A percentile compares a stretch with the other conserved stretches of the same genome.
Conservation (phyloP, 2,329 filamentous ascomycete genomes). For the Blastomyces gilchristii region DNA sequence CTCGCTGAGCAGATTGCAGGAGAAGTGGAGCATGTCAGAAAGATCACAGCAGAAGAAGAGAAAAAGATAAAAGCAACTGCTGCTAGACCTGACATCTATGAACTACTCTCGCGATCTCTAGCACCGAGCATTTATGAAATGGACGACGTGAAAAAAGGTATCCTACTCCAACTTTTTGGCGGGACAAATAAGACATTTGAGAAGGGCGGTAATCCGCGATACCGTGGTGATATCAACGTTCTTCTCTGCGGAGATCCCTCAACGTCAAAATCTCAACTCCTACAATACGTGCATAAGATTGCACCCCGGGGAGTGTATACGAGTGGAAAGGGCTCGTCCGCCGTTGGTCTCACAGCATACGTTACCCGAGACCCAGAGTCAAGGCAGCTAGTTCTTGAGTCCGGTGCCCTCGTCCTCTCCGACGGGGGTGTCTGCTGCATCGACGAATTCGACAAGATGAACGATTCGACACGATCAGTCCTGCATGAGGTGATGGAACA, state of each 20-base stretch:
- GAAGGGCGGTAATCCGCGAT: slow-evolving; percentile 89
- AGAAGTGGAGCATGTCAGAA: slow-evolving; percentile 70
- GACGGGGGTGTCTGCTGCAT: slow-evolving; percentile 64
- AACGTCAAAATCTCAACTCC: slow-evolving; percentile 87
- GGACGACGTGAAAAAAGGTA: slow-evolving; percentile 98
- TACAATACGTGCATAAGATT: slow-evolving; percentile 95
- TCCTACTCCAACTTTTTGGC: slow-evolving; percentile 89
- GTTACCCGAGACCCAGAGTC: slow-evolving; percentile 66
- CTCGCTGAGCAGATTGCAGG: slow-evolving; percentile 62
- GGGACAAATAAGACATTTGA: slow-evolving; percentile 97
- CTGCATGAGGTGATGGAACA: slow-evolving; percentile 76
- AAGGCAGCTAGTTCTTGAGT: slow-evolving; percentile 62
- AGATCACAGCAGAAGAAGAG: slow-evolving; percentile 76
- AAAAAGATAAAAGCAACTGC: slow-evolving; percentile 76
- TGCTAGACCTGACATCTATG: slow-evolving; percentile 76
- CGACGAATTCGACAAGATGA: slow-evolving; percentile 57
- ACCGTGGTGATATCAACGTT: slow-evolving; percentile 95
- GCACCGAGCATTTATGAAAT: slow-evolving; percentile 95
- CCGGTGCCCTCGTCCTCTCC: slow-evolving; percentile 61
- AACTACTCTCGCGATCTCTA: slow-evolving; percentile 78
- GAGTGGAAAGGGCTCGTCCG: slow-evolving; percentile 64
- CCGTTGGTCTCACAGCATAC: slow-evolving; percentile 67
- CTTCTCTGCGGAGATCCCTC: slow-evolving; percentile 95
- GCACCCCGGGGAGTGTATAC: slow-evolving; percentile 78
- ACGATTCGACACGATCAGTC: slow-evolving; percentile 61